Conservation (phyloP, 2,329 filamentous ascomycete genomes). For the Xylaria arbuscula region DNA sequence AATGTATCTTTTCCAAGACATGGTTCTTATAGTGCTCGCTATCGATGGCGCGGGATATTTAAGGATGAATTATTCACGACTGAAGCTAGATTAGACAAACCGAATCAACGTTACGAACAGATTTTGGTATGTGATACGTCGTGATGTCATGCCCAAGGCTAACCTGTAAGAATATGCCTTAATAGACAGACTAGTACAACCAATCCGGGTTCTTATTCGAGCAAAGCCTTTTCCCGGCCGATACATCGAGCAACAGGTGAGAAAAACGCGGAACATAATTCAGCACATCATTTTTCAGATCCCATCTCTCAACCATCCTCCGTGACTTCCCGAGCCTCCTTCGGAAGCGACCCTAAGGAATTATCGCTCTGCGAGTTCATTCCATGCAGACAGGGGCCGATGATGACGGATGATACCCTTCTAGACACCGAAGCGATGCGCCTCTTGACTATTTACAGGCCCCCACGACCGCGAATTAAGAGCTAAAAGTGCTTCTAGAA, state of each 20-base stretch:
- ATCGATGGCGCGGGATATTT: background rate
- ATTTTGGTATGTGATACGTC: background rate
- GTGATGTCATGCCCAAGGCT: constrained; percentile 25
- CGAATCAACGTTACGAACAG: background rate
- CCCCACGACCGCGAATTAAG: background rate
- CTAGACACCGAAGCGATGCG: constrained; percentile 14
- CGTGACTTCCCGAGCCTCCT: constrained; percentile 4
- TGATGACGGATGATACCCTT: constrained; percentile 16
- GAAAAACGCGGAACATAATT: constrained; percentile 5
- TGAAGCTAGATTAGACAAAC: background rate
- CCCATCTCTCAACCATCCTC: background rate
- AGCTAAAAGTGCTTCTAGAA: background rate
- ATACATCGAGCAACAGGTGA: background rate
- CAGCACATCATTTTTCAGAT: background rate
- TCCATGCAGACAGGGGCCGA: background rate
- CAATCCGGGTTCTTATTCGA: background rate
- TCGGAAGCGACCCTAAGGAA: constrained; percentile 13
- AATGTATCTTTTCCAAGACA: background rate
- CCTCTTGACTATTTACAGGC: constrained; percentile 5
- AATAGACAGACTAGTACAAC: background rate
- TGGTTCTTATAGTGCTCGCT: background rate
- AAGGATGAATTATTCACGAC: background rate
- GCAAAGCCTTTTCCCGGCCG: background rate
- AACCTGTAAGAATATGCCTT: background rate
- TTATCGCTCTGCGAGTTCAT: constrained; percentile 20